phyloP scores from a whole-genome alignment of 768 basidiomycete genomes.

The Mrakia gelida region DNA sequence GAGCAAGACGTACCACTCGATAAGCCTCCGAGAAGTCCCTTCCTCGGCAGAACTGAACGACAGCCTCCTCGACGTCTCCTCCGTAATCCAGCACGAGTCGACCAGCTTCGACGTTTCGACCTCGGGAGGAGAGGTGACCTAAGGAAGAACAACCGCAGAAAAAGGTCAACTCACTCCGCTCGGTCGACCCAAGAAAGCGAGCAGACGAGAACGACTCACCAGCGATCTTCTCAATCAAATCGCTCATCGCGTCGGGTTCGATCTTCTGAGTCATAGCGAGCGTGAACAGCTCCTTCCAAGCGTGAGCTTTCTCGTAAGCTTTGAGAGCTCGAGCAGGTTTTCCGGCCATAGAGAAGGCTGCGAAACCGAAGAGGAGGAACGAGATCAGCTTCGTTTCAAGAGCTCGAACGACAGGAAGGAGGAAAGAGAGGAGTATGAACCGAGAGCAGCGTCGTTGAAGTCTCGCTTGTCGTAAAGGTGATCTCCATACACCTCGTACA shows the following conservation, averaged over 20 bases:
- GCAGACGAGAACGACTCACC: conserved; percentile 52
- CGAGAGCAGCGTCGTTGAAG: conserved; percentile 74
- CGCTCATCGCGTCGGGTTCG: conserved; percentile 55
- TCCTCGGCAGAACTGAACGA: conserved; percentile 72
- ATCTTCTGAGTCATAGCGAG: conserved; percentile 58
- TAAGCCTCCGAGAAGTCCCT: conserved; percentile 82
- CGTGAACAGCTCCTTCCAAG: conserved; percentile 90
- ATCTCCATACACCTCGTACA: conserved; percentile 36
- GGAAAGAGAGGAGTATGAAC: conserved; percentile 47
- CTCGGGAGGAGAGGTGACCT: conserved; percentile 81
- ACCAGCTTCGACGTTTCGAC: conserved; percentile 73
- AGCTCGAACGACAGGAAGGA: neutral
- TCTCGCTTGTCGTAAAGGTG: conserved; percentile 73
- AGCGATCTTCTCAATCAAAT: conserved; percentile 70
- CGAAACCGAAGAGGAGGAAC: conserved; percentile 28
- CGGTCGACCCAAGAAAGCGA: neutral
- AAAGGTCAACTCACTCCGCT: too few species aligned
- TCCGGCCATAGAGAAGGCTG: conserved; percentile 67
- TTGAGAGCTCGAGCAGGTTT: conserved; percentile 70
- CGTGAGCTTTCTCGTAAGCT: conserved; percentile 77
- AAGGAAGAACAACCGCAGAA: neutral
- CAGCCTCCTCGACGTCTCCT: conserved; percentile 68
- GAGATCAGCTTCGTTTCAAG: neutral
- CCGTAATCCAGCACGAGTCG: conserved; percentile 79
- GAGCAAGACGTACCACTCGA: conserved; percentile 59